Evolutionary conservation across 495 filamentous ascomycete species (phyloP), one percentile per base, ranked within the genome.

Genomic region (Penicillium atrosanguineum): DNA sequence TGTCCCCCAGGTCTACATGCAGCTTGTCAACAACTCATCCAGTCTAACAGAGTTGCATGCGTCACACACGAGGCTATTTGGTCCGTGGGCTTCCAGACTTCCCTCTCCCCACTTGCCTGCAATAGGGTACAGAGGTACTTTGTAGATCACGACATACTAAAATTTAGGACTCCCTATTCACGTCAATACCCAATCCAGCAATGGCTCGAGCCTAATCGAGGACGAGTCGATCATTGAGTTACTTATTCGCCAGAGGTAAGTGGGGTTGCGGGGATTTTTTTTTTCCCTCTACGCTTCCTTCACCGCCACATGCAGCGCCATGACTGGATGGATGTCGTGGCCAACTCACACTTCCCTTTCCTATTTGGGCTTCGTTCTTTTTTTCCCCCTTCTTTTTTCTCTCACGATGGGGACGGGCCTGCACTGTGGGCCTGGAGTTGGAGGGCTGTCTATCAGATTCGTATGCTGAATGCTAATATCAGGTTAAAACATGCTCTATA

Each of bases 281-380:
- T 65, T 65, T 61, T 55, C 46, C 62, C 42, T 48, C 37, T 46
- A 18, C 36, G 43, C 52, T 57, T 68, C 60, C 61, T 63, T 71
- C 71, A 74, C 71, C 71, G 71, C 71, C 71, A 72, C 68, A 72
- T 69, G 63, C 64, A 68, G 53, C 55, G 48, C 47, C 53, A 60
- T 61, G 59, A 65, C 56, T 58, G 63, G 53, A 62, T 54, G 50
- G 48, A 57, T 53, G 61, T 26, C 42, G 29, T 56, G 31, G 61
- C 57, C 61, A 68, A 59, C 64, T 65, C 69, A 65, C 57, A 42
- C 49, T 58, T 20, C 44, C 57, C 52, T 67, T 55, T 59, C 44
- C 57, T 46, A 29, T 61, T 69, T 60, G 44, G 64, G 61, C 42
- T 26, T 65, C 46, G 43, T 44, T 46, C 44, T 36, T 39, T 59